These are phyloP conservation scores for Hypericum perforatum DNA, from an alignment of 345 rosid species.

Conservation along the genomic window DNA sequence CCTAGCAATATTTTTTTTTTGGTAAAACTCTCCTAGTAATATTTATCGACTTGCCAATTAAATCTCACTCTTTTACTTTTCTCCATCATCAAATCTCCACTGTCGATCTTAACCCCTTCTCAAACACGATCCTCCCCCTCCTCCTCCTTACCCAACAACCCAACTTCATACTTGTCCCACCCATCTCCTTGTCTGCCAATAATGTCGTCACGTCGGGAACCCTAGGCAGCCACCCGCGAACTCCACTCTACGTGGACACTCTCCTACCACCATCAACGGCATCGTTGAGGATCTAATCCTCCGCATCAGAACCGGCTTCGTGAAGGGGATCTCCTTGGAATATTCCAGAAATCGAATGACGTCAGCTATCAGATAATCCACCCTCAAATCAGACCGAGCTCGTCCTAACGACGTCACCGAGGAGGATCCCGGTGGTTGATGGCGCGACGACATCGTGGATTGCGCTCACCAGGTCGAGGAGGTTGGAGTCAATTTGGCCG, in stretches of 20 bases:
- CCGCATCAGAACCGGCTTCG: constrained; percentile 34
- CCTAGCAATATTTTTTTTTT: too few relatives aligned
- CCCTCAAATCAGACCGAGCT: constrained; percentile 23
- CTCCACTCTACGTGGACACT: constrained; percentile 8
- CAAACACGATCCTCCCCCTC: background rate
- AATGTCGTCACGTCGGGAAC: constrained; percentile 21
- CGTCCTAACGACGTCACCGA: constrained; percentile 12
- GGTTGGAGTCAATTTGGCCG: constrained; percentile 41
- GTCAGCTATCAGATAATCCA: constrained; percentile 10
- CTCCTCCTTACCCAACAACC: background rate
- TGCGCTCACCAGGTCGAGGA: constrained; percentile 38
- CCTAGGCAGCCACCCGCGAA: constrained; percentile 32
- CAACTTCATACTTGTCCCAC: background rate
- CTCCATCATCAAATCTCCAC: constrained; percentile 13
- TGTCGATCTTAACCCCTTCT: background rate
- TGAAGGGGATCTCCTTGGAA: constrained; percentile 46
- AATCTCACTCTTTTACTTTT: constrained; percentile 19
- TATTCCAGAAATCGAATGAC: constrained; percentile 20
- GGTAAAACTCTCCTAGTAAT: background rate
- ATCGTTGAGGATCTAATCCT: background rate
- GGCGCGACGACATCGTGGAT: constrained; percentile 29
- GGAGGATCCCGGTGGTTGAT: constrained; percentile 40
- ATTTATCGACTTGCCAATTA: constrained; percentile 8
- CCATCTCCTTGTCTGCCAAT: background rate
- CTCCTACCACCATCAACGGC: background rate